A percentile compares a stretch with the other conserved stretches of the same genome.
Evolutionary conservation across 495 filamentous ascomycete species (phyloP).

Genomic region (Parmelia sp.): DNA sequence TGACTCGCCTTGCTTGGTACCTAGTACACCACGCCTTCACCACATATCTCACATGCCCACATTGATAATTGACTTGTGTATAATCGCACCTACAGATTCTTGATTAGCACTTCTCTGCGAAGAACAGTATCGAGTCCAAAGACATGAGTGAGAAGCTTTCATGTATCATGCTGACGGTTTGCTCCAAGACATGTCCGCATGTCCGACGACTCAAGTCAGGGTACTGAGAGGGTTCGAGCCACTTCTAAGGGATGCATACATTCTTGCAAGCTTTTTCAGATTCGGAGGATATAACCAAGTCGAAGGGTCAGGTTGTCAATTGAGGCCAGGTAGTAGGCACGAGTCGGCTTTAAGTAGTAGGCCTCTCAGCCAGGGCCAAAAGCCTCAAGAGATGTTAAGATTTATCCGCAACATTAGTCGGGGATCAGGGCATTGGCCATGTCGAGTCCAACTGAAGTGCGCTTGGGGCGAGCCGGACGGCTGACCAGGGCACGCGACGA

Average conservation of each 20-base stretch:
- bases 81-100: constrained; percentile 49
- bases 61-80: constrained; percentile 44
- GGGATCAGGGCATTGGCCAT: constrained; percentile 1
- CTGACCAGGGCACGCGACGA: constrained; percentile 11
- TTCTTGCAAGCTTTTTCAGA: background rate
- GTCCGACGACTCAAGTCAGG: background rate
- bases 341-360: background rate
- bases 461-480: constrained; percentile 9
- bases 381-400: constrained; percentile 5
- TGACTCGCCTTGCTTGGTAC: constrained; percentile 40
- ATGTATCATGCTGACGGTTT: background rate
- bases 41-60: constrained; percentile 44
- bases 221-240: background rate
- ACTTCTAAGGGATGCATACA: background rate
- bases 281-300: constrained; percentile 6
- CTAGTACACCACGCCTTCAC: constrained; percentile 49
- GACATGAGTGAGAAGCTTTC: background rate
- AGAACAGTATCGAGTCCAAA: background rate
- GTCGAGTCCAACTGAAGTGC: constrained; percentile 3
- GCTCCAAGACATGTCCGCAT: background rate
- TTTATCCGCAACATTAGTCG: constrained; percentile 15
- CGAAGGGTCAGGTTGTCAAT: background rate
- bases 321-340: background rate
- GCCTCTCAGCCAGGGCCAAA: background rate
- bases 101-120: background rate